Evolutionary conservation across 306 rosid species (phyloP), one percentile per base, ranked within the genome.

Genomic region (Coriaria nepalensis): DNA sequence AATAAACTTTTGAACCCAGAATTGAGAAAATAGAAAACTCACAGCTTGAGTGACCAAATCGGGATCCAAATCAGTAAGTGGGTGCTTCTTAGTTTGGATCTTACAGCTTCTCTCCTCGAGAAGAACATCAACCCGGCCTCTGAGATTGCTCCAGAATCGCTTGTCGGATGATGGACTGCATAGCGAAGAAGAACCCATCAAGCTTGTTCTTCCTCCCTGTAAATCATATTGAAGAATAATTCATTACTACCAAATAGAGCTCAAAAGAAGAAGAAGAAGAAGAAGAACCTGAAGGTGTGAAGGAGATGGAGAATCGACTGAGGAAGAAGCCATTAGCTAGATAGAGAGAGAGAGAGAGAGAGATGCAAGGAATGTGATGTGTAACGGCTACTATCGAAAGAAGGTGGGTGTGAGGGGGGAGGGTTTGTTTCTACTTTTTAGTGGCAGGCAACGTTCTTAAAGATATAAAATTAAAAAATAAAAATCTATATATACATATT

Each of bases 301-400:
- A 13, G 77, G 63, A 6, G 87, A 67, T 12, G 86, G 68, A 15
- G 83, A 47, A 4, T 74, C 67, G 49, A 70, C 50, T 3, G 83
- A 74, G 57, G 83, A 60, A 8, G 84, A 60, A 8, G 84, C 73
- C 80, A 78, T 84, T 11, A n/a, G 29, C 4, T 20, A 40, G 40
- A 13, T 41, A 8, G 45, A 47, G 38, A 44, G 11, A 36, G 40
- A 15, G 72, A 34, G 55, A 29, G 20, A 47, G 36, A 20, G 40
- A 36, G 8, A 42, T 13, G 36, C 4, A 13, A 4, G 43, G 29
- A 56, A 50, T 5, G 4, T 7, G 9, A 10, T 35, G 20, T 10
- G 49, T 63, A 88, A 92, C 98, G 94, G 96, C 92, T 85, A 92
- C 86, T 77, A 62, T 77, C 47, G 33, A 56, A 51, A 64, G 70